A percentile compares a stretch with the other conserved stretches of the same genome.
phyloP scores from a whole-genome alignment of 345 rosid species.

The Rubroshorea leprosula region DNA sequence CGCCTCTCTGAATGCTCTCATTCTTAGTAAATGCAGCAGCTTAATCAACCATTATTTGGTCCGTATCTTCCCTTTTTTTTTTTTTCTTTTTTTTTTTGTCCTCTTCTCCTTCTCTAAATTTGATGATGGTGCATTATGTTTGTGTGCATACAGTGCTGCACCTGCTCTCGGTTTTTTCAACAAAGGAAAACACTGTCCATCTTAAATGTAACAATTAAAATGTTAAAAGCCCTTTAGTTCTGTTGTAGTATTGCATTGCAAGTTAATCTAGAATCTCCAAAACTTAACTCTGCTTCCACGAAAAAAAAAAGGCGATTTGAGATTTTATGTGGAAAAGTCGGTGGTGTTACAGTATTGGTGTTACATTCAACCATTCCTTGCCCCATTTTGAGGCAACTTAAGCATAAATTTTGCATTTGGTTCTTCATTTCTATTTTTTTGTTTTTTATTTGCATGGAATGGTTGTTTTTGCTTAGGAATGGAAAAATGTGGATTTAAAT shows the following conservation, averaged over 20 bases:
- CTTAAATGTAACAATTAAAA: constrained; percentile 2
- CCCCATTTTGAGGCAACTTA: constrained; percentile 44
- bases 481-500: neutral
- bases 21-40: too few species aligned
- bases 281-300: constrained; percentile 27
- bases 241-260: constrained; percentile 11
- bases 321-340: neutral
- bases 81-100: too few species aligned
- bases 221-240: constrained; percentile 24
- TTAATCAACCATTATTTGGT: too few species aligned
- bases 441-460: too few species aligned
- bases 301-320: neutral
- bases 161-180: too few species aligned
- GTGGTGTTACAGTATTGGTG: constrained; percentile 12
- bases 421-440: neutral
- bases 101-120: too few species aligned
- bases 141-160: too few species aligned
- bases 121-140: too few species aligned
- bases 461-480: too few species aligned
- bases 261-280: constrained; percentile 41
- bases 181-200: constrained; percentile 26
- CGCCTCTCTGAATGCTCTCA: too few species aligned
- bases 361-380: constrained; percentile 49
- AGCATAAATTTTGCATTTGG: neutral
- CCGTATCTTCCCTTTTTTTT: too few species aligned